Evolutionary conservation across 2,329 filamentous ascomycete genomes (phyloP).

Genomic region (Aureobasidium zeae): DNA sequence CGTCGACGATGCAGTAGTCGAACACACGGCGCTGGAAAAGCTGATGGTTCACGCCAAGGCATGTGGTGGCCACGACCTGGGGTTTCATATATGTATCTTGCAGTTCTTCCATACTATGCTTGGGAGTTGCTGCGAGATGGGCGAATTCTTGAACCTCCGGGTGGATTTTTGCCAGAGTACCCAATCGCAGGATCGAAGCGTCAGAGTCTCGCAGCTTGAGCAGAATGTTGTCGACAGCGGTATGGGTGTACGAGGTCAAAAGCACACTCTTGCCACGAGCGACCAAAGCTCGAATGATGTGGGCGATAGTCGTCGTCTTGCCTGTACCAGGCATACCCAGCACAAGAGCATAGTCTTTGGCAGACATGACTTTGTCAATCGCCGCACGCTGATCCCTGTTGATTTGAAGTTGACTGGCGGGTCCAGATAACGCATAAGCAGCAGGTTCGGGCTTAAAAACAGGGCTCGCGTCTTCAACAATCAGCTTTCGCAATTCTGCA

Average conservation of each 20-base stretch:
- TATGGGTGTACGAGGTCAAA: slow-evolving; percentile 92
- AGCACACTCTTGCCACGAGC: slow-evolving; percentile 86
- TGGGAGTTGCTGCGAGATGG: slow-evolving; percentile 63
- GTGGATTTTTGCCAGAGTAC: slow-evolving; percentile 76
- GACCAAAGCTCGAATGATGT: slow-evolving; percentile 86
- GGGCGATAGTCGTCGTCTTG: slow-evolving; percentile 95
- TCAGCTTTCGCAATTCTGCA: slow-evolving; percentile 62
- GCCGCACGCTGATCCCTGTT: slow-evolving; percentile 82
- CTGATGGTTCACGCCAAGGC: slow-evolving; percentile 79
- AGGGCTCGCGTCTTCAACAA: slow-evolving; percentile 68
- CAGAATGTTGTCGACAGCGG: slow-evolving; percentile 94
- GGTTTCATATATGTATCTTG: slow-evolving; percentile 74
- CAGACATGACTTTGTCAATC: slow-evolving; percentile 91
- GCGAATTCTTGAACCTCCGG: slow-evolving; percentile 80
- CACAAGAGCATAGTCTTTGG: slow-evolving; percentile 90
- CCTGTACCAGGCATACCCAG: slow-evolving; percentile 97
- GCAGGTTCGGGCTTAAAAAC: slow-evolving; percentile 60
- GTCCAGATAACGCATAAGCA: slow-evolving; percentile 50
- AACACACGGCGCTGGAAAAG: slow-evolving; percentile 84
- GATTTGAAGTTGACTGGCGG: slow-evolving; percentile 51
- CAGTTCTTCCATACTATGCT: slow-evolving; percentile 72
- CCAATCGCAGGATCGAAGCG: slow-evolving; percentile 67
- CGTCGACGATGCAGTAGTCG: slow-evolving; percentile 97
- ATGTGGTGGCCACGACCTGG: slow-evolving; percentile 88
- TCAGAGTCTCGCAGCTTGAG: slow-evolving; percentile 65